These are phyloP conservation scores for Pseudocercospora cruenta DNA, from an alignment of 2,329 filamentous ascomycete species.

Conservation along the genomic window DNA sequence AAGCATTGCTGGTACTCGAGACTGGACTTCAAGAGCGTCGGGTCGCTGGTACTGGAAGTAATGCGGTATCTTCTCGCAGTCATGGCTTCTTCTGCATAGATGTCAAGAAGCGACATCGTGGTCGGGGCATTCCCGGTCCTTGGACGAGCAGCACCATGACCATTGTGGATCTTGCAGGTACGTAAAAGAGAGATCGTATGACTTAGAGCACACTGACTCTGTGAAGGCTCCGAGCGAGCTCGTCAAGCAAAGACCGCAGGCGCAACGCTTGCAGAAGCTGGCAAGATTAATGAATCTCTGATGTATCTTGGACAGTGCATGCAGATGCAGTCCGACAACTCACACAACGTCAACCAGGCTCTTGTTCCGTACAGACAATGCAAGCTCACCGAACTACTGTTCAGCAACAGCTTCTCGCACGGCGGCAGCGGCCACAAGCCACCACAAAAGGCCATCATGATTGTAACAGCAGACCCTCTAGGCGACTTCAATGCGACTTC, in stretches of 20 bases:
- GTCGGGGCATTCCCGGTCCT: slow-evolving; percentile 52
- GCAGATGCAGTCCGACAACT: slow-evolving; percentile 86
- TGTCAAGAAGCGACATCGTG: slow-evolving; percentile 75
- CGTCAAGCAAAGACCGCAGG: slow-evolving; percentile 93
- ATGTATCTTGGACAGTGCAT: slow-evolving; percentile 98
- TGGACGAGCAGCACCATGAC: slow-evolving; percentile 83
- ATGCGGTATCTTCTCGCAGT: slow-evolving; percentile 87
- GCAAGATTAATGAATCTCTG: slow-evolving; percentile 96
- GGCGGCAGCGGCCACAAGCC: slow-evolving; percentile 56
- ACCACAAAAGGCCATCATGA: slow-evolving; percentile 90
- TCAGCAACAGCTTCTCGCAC: slow-evolving; percentile 54
- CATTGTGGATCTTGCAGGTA: slow-evolving; percentile 86
- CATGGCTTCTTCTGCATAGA: slow-evolving; percentile 97
- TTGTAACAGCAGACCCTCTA: slow-evolving; percentile 89
- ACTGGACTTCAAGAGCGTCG: slow-evolving; percentile 83
- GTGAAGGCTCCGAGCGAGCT: slow-evolving; percentile 76
- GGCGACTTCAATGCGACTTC: slow-evolving; percentile 97
- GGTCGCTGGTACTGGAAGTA: slow-evolving; percentile 88
- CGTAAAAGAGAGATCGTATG: slow-evolving; percentile 19
- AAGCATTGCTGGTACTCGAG: slow-evolving; percentile 88
- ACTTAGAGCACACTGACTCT: slow-evolving; percentile 25
- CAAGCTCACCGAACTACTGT: slow-evolving; percentile 57
- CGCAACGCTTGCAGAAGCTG: slow-evolving; percentile 88
- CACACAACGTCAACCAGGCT: slow-evolving; percentile 58
- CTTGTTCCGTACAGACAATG: slow-evolving; percentile 74